Percentiles rank a stretch among this genome's conserved stretches.
Evolutionary conservation across 306 rosid genomes (phyloP).

Genomic region (Spatholobus suberectus): DNA sequence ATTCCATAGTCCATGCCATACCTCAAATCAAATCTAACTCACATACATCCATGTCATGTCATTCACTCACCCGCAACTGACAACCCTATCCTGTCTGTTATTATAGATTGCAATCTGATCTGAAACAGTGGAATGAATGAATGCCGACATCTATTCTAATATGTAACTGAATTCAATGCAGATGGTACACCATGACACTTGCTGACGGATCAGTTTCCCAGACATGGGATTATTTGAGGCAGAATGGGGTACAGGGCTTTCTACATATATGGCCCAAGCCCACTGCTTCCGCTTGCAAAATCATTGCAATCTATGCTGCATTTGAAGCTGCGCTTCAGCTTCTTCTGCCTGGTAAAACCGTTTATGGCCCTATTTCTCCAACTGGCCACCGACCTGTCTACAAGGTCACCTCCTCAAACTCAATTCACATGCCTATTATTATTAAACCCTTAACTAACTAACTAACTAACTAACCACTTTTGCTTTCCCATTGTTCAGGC

Average conservation of each 20-base stretch:
- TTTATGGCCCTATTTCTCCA: constrained; percentile 89
- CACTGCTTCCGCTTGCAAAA: constrained; percentile 63
- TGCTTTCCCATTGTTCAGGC: constrained; percentile 60
- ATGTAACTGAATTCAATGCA: constrained; percentile 42
- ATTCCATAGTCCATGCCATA: too few species aligned
- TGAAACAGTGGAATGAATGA: too few species aligned
- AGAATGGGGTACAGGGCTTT: constrained; percentile 57
- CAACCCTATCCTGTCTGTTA: too few species aligned
- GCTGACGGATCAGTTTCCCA: constrained; percentile 78
- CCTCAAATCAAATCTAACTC: too few species aligned
- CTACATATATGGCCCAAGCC: constrained; percentile 79
- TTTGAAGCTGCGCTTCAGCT: constrained; percentile 92
- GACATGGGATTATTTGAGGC: constrained; percentile 57
- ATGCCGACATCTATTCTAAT: too few species aligned
- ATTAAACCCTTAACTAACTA: background rate
- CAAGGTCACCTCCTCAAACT: constrained; percentile 84
- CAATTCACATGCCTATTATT: background rate
- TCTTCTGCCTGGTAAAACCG: constrained; percentile 76
- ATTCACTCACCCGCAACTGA: too few species aligned
- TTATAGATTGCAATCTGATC: background rate
- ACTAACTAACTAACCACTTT: background rate
- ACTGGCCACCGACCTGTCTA: constrained; percentile 84
- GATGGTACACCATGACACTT: constrained; percentile 94
- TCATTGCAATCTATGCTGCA: constrained; percentile 67
- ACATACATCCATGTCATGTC: too few species aligned